Base-by-base conservation (phyloP, 2,329 filamentous ascomycete genomes). In the Elsinoe arachidis region DNA sequence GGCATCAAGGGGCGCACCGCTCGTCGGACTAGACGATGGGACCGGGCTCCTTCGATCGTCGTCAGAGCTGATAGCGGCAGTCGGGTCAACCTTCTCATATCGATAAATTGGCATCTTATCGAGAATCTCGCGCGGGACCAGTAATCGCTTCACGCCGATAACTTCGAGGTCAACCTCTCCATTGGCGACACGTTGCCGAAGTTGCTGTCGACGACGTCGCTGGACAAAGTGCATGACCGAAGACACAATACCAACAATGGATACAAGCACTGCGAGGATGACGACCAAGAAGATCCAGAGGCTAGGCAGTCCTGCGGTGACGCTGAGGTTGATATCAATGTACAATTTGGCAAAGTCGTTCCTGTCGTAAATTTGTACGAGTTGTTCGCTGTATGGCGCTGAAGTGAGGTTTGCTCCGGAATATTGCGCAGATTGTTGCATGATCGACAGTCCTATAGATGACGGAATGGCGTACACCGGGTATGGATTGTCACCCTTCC, bases 91-190 rank as follows among this genome's bases (percentile, higher is more conserved):
- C 41, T 56, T 63, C 14, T 67, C 67, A 68, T 95, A 97, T 0
- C 83, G 86, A 67, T 88, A 95, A 1, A 92, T 71, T 0, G 90
- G 89, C 65, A 96, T 86, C 17, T 80, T 79, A 49, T 87, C 79
- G 21, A 97, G 78, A 38, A 90, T 76, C 7, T 83, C 74, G 46
- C 79, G 75, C 1, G 92, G 90, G 0, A 96, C 88, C 1, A 82
- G 88, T 21, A 96, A 73, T 12, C 87, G 81, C 67, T 89, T 92
- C 63, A 96, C 88, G 1, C 90, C 91, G 63, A 96, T 79, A 2
- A 83, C 84, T 70, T 96, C 91, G 2, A 96, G 76, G 66, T 96
- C 88, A 17, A 95, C 84, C 63, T 96, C 87, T 55, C 92, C 91
- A 6, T 77, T 78, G 58, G 82, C 78, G 14, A 96, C 85, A 11